Conservation (phyloP, 306 rosid species). For the Hylodesmum podocarpum region DNA sequence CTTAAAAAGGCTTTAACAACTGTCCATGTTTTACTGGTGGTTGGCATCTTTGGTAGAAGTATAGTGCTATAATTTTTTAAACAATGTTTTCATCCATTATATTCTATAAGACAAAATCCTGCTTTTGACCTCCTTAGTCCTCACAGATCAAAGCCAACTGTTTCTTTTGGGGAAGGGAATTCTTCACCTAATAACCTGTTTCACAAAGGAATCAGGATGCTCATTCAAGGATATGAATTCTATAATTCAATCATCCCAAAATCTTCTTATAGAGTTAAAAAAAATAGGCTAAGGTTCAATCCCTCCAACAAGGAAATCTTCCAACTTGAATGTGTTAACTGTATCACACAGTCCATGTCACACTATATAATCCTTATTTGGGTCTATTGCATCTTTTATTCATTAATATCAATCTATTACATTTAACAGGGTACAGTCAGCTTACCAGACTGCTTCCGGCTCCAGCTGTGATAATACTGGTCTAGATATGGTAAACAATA, state of each 20-base stretch:
- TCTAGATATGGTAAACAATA: not conserved
- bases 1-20: not conserved
- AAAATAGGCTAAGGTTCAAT: not conserved
- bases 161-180: not conserved
- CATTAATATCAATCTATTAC: not conserved
- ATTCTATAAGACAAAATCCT: not conserved
- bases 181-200: not conserved
- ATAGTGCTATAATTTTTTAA: not conserved
- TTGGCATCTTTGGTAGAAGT: not conserved
- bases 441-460: constrained; percentile 20
- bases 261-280: constrained; percentile 4
- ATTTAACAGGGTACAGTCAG: not conserved
- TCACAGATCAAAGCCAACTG: not conserved
- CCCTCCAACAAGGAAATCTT: not conserved
- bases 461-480: constrained; percentile 27
- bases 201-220: not conserved
- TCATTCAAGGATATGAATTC: not conserved
- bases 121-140: not conserved
- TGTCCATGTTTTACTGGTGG: not conserved
- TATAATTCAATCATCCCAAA: not conserved
- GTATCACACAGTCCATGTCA: constrained; percentile 7
- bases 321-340: not conserved
- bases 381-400: constrained; percentile 8
- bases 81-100: not conserved
- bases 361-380: constrained; percentile 15